A percentile compares a stretch with the other conserved stretches of the same genome.
Evolutionary conservation across 441 rosid species (phyloP).

Genomic region (Metrosideros polymorpha): DNA sequence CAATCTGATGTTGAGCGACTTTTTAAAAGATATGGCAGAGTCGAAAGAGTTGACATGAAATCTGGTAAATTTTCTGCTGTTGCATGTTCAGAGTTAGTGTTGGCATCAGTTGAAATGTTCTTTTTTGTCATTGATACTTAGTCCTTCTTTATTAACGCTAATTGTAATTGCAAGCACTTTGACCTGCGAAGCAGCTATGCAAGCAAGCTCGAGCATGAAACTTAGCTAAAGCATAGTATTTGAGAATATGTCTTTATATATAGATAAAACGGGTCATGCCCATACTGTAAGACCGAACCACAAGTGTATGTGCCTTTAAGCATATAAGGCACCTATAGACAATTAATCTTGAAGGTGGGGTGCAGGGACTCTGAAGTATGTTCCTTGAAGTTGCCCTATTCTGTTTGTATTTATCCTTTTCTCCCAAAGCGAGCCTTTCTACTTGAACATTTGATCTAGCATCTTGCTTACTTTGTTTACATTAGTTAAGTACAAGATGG

Average conservation of each 20-base stretch:
- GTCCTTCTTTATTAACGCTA: neutral
- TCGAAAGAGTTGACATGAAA: slow-evolving; percentile 94
- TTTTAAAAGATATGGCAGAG: slow-evolving; percentile 77
- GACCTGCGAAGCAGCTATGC: neutral
- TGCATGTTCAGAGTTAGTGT: neutral
- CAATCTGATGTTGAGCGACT: slow-evolving; percentile 89
- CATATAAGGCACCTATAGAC: neutral
- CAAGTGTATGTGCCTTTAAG: neutral
- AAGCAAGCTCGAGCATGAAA: neutral
- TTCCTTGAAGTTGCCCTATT: neutral
- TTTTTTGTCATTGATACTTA: neutral
- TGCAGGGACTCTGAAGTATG: too few species aligned
- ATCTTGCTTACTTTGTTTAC: neutral
- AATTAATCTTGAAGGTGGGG: neutral
- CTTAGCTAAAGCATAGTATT: neutral
- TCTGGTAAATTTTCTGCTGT: slow-evolving; percentile 33
- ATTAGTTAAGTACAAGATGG: neutral
- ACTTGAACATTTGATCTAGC: neutral
- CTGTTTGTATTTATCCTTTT: neutral
- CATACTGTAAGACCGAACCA: neutral
- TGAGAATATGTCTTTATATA: neutral
- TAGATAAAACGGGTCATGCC: neutral
- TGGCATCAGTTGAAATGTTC: neutral
- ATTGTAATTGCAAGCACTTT: neutral
- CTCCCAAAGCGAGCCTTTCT: neutral